These are phyloP conservation scores for Ceratocystis destructans DNA, from an alignment of 2,329 filamentous ascomycete genomes.

Conservation along the genomic window DNA sequence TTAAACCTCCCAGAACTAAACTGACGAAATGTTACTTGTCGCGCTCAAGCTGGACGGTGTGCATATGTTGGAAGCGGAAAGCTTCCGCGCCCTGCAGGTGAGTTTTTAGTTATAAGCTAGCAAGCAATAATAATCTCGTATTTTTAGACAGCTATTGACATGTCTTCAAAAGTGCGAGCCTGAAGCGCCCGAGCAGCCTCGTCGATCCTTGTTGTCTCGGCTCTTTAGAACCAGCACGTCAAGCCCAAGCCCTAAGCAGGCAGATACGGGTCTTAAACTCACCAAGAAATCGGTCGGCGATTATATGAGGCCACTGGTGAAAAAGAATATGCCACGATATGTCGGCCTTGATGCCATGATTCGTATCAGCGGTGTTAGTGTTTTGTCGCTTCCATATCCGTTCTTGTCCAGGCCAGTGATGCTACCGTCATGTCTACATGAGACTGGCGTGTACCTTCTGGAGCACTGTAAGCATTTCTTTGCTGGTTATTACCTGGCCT, in stretches of 20 bases:
- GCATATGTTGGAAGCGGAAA: slow-evolving; percentile 28
- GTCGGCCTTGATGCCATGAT: slow-evolving; percentile 45
- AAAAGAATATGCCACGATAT: slow-evolving; percentile 17
- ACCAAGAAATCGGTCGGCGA: slow-evolving; percentile 17
- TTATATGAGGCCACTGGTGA: slow-evolving; percentile 18
- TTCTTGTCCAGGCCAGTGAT: slow-evolving; percentile 43
- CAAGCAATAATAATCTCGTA: background rate
- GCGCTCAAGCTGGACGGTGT: slow-evolving; percentile 37
- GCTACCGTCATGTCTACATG: slow-evolving; percentile 52
- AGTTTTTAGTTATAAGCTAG: slow-evolving; percentile 19
- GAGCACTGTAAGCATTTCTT: slow-evolving; percentile 38
- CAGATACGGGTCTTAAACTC: slow-evolving; percentile 11
- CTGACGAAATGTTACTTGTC: background rate
- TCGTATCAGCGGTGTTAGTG: slow-evolving; percentile 47
- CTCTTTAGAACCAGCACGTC: slow-evolving; percentile 12
- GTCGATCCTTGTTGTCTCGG: slow-evolving; percentile 16
- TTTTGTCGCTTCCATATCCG: slow-evolving; percentile 45
- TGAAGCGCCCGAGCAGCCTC: slow-evolving; percentile 18
- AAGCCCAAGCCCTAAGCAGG: slow-evolving; percentile 3
- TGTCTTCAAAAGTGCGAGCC: slow-evolving; percentile 18
- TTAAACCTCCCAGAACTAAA: background rate
- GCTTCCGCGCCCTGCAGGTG: slow-evolving; percentile 27
- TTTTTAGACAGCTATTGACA: slow-evolving; percentile 14
- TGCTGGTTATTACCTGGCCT: background rate
- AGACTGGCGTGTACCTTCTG: slow-evolving; percentile 49